Evolutionary conservation across 148 eudicot species (phyloP), one percentile per base, ranked within the genome.

Genomic region (Vaccinium darrowii): DNA sequence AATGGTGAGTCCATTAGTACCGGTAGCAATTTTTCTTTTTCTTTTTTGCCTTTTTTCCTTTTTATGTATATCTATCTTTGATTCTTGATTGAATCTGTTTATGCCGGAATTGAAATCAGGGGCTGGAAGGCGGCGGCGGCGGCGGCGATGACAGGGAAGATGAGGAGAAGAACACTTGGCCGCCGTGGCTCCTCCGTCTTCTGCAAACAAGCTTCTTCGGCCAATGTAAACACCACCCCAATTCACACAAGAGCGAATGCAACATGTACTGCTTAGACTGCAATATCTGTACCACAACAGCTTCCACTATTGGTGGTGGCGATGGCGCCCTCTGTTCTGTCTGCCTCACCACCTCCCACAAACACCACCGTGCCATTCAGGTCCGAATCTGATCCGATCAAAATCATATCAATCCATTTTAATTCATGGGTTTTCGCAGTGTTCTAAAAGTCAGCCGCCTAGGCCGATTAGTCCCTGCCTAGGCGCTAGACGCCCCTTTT

Each of bases 181-280:
- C 92, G 60, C 77, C 78, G 49, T 91, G 93, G 93, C 84, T 91
- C 25, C 83, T 65, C 15, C 90, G 91, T 1, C 89, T 91, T 16
- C 88, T 91, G 7, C 87, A 56, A 56, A 89, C 90, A 1, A 88
- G 88, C 79, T 91, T 91, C 87, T 91, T 91, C 69, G 89, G 84
- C 27, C 91, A 88, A 77, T 91, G 93, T 79, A 91, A 88, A 82
- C 76, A 65, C 39, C 93, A 91, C 82, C 86, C 90, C 21, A 87
- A 84, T 82, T 88, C 93, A 8, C 93, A 91, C 88, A 91, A 91
- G 85, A 88, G 90, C 69, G 93, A 91, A 83, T 91, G 93, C 54
- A 91, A 91, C 21, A 89, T 91, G 93, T 91, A 78, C 47, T 91
- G 93, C 78, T 86, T 91, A 87, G 91, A 89, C 77, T 91, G 93